Evolutionary conservation across 1,284 basidiomycete species (phyloP).

Genomic region (Puccinia polysora): DNA sequence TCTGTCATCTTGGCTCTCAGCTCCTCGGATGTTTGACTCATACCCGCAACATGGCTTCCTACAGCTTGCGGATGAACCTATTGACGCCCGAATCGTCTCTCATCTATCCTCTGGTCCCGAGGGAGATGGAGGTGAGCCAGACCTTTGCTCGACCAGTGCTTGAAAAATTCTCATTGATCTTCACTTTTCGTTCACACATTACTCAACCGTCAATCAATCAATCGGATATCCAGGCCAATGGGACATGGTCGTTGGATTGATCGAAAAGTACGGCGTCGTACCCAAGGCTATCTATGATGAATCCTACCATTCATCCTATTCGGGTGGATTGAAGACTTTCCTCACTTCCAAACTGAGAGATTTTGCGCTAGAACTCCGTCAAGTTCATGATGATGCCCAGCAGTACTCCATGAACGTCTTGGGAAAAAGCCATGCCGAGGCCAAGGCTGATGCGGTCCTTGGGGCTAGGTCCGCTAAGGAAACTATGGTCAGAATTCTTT

Average conservation of each 20-base stretch:
- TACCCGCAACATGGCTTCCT: no score
- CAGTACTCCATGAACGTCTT: slow-evolving; percentile 46
- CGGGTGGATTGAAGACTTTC: slow-evolving; percentile 68
- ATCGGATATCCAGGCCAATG: slow-evolving; percentile 47
- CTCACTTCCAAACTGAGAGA: slow-evolving; percentile 86
- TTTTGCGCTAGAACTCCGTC: slow-evolving; percentile 72
- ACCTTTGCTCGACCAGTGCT: background rate
- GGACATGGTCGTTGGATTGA: slow-evolving; percentile 85
- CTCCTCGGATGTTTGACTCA: no score
- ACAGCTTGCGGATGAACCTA: slow-evolving; percentile 65
- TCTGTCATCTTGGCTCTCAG: no score
- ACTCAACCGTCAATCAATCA: background rate
- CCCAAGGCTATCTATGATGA: slow-evolving; percentile 74
- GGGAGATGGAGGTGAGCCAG: slow-evolving; percentile 75
- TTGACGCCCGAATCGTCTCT: slow-evolving; percentile 75
- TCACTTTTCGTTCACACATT: no score
- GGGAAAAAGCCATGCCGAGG: slow-evolving; percentile 9
- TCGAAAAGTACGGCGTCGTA: slow-evolving; percentile 76
- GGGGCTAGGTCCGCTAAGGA: slow-evolving; percentile 44
- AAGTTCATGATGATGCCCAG: slow-evolving; percentile 58
- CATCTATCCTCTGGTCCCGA: slow-evolving; percentile 73
- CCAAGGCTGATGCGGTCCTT: background rate
- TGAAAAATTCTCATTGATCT: no score
- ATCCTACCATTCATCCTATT: slow-evolving; percentile 72
- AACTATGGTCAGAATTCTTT: slow-evolving; percentile 44